Conservation (phyloP, 805 yeast species). For the Candida khao-thaluensis region DNA sequence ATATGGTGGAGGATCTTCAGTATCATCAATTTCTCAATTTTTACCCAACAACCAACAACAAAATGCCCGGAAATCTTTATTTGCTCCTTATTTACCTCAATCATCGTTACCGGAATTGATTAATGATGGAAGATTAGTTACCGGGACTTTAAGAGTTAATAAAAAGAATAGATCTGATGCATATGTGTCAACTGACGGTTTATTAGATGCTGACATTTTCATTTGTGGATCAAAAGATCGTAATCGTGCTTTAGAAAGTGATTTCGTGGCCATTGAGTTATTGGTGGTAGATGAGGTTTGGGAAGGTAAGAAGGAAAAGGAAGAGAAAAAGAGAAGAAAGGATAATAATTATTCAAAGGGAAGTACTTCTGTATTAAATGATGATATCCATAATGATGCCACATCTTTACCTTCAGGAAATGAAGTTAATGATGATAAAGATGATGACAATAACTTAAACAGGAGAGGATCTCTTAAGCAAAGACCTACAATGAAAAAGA, state of each 20-base stretch:
- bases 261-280: conserved; percentile 91
- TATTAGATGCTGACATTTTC: conserved; percentile 93
- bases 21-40: conserved; percentile 46
- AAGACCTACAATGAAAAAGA: conserved; percentile 95
- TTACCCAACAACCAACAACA: conserved; percentile 25
- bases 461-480: conserved; percentile 91
- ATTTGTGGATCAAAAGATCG: conserved; percentile 98
- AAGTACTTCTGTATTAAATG: conserved; percentile 44
- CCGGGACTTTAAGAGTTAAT: conserved; percentile 91
- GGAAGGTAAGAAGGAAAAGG: conserved; percentile 94
- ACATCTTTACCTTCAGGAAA: conserved; percentile 47
- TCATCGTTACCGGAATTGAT: conserved; percentile 86
- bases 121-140: conserved; percentile 85
- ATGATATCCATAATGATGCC: conserved; percentile 80
- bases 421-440: conserved; percentile 21
- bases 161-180: conserved; percentile 97
- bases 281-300: conserved; percentile 96
- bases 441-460: conserved; percentile 40
- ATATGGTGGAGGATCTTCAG: conserved; percentile 53
- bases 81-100: conserved; percentile 96
- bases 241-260: conserved; percentile 96
- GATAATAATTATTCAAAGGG: conserved; percentile 46
- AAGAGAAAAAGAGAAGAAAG: conserved; percentile 92
- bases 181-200: conserved; percentile 95
- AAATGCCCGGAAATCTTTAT: conserved; percentile 69